phyloP scores from a whole-genome alignment of 495 filamentous ascomycete species.

The Jackrogersella minutella region DNA sequence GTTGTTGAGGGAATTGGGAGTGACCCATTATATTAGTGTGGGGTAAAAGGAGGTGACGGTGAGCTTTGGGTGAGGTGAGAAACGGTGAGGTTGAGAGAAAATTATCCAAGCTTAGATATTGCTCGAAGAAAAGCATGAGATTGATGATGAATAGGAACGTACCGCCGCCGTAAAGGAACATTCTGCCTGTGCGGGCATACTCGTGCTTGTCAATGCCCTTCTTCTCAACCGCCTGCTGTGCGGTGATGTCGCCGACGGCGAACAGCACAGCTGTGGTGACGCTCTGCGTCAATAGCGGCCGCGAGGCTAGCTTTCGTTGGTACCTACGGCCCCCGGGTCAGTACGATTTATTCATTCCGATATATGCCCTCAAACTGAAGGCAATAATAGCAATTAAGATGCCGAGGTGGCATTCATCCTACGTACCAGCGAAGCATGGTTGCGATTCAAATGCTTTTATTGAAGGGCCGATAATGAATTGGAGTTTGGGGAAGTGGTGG shows the following conservation, averaged over 20 bases:
- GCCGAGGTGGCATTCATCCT: conserved; percentile 28
- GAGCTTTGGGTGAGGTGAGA: conserved; percentile 18
- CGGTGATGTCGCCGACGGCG: conserved; percentile 86
- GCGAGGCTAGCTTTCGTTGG: conserved; percentile 78
- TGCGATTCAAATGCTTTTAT: conserved; percentile 30
- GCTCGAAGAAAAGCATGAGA: conserved; percentile 5
- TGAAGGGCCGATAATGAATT: conserved; percentile 31
- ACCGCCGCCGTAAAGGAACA: conserved; percentile 94
- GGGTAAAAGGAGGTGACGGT: conserved; percentile 19
- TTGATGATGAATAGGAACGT: conserved; percentile 43
- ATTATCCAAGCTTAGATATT: not conserved
- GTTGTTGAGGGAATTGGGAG: conserved; percentile 19
- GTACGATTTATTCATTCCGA: conserved; percentile 7
- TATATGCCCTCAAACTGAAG: not conserved
- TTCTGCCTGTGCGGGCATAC: conserved; percentile 79
- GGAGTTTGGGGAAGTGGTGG: conserved; percentile 30
- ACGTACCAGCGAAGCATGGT: conserved; percentile 47
- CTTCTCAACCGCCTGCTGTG: conserved; percentile 93
- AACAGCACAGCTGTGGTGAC: conserved; percentile 89
- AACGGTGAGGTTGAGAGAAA: conserved; percentile 21
- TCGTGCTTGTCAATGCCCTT: conserved; percentile 82
- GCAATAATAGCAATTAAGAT: conserved; percentile 1
- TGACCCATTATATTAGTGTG: conserved; percentile 16
- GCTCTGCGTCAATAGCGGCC: conserved; percentile 87
- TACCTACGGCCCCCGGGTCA: conserved; percentile 70